Evolutionary conservation across 2,329 filamentous ascomycete species (phyloP), one percentile per base, ranked within the genome.

Genomic region (Clarireedia monteithiana): DNA sequence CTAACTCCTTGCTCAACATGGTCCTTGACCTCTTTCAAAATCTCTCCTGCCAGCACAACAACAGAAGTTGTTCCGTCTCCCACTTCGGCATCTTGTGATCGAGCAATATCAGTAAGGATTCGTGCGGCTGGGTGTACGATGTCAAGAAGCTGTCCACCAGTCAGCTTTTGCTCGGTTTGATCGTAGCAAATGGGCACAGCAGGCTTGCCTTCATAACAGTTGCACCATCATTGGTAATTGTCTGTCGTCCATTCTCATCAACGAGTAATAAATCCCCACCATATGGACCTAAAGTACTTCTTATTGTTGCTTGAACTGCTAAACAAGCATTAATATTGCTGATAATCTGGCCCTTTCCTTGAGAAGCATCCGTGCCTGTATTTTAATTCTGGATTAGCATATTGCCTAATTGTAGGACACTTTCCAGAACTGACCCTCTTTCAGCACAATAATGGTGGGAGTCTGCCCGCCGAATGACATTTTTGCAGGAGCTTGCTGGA

Each of bases 241-340:
- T 99, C 77, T 96, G 91, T 73, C 77, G 86, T 72, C 94, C 94
- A 79, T 96, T 96, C 73, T 85, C 86, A 74, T 97, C 94, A 56
- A 97, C 92, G 75, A 99, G 86, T 72, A 99, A 80, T 71, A 97
- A 77, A 75, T 99, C 94, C 69, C 94, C 94, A 71, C 94, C 94
- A 75, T 97, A 99, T 36, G 94, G 94, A 42, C 94, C 94, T 38
- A 99, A 81, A 20, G 94, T 99, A 68, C 88, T 89, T 77, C 95
- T 95, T 77, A 99, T 92, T 58, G 92, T 97, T 50, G 86, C 82
- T 76, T 99, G 94, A 42, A 99, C 91, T 24, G 94, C 92, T 67
- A 96, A 80, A 73, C 94, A 99, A 64, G 94, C 94, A 77, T 96
- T 96, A 77, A 99, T 97, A 75, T 99, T 99, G 67, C 92, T 95